Evolutionary conservation across 768 basidiomycete genomes (phyloP).

Genomic region (Leccinum uliginosum): DNA sequence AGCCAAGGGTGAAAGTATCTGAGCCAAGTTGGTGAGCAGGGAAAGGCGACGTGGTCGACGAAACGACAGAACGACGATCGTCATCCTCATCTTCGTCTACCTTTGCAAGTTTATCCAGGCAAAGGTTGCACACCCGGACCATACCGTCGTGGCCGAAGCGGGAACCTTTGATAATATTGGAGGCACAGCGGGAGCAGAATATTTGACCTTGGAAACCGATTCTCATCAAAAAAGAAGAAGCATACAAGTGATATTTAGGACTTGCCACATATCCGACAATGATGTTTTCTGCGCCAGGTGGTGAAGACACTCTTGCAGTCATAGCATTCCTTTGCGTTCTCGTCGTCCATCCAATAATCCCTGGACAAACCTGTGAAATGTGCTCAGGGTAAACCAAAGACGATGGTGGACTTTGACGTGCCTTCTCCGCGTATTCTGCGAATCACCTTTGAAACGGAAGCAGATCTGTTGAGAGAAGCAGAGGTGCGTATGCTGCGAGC

Average conservation of each 20-base stretch:
- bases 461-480: constrained; percentile 65
- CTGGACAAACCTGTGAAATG: constrained; percentile 64
- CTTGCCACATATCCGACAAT: constrained; percentile 94
- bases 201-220: constrained; percentile 73
- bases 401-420: constrained; percentile 21
- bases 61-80: constrained; percentile 75
- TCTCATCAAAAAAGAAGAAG: neutral
- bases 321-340: constrained; percentile 92
- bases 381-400: constrained; percentile 5
- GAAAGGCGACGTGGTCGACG: constrained; percentile 64
- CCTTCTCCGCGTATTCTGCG: constrained; percentile 89
- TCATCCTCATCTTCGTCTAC: constrained; percentile 90
- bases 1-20: constrained; percentile 34
- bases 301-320: constrained; percentile 95
- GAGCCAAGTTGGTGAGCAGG: constrained; percentile 73
- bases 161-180: constrained; percentile 91
- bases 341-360: constrained; percentile 99
- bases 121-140: constrained; percentile 93
- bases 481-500: constrained; percentile 80
- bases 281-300: constrained; percentile 92
- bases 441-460: constrained; percentile 89
- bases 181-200: constrained; percentile 95
- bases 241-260: constrained; percentile 1
- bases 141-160: constrained; percentile 95
- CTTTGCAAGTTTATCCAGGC: constrained; percentile 86